These are phyloP conservation scores for Curvularia verruculosa DNA, from an alignment of 2,329 filamentous ascomycete species.

Conservation along the genomic window DNA sequence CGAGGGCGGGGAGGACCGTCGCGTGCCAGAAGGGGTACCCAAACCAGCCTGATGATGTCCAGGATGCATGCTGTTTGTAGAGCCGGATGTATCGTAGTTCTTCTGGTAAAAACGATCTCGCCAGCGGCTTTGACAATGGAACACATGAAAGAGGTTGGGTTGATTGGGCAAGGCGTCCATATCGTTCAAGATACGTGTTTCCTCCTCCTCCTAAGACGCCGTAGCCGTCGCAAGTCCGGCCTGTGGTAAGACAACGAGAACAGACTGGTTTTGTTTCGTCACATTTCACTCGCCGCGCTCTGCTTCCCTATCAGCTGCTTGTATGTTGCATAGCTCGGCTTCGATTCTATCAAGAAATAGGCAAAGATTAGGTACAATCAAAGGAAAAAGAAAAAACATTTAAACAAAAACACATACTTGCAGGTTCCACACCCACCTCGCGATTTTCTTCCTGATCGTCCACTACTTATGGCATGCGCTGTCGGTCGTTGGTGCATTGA, in stretches of 20 bases:
- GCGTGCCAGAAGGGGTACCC: constrained; percentile 47
- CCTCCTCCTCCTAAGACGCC: constrained; percentile 52
- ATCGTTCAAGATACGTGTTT: constrained; percentile 16
- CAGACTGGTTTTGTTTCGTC: constrained; percentile 51
- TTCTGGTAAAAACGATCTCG: not conserved
- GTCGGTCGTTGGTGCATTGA: not conserved
- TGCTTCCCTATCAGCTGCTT: constrained; percentile 3
- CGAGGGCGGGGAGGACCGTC: constrained; percentile 49
- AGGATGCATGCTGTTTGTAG: constrained; percentile 5
- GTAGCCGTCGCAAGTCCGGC: constrained; percentile 52
- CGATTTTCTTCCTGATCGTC: constrained; percentile 6
- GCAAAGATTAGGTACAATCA: no score
- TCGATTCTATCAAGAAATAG: not conserved
- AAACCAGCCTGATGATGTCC: constrained; percentile 15
- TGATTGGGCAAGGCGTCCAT: not conserved
- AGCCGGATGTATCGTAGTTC: constrained; percentile 11
- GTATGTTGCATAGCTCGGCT: not conserved
- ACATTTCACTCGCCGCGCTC: constrained; percentile 40
- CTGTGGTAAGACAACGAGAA: constrained; percentile 44
- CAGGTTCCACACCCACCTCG: constrained; percentile 14
- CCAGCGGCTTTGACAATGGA: not conserved
- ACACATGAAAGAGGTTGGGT: not conserved
- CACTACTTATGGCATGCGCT: not conserved
- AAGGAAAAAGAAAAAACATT: not conserved
- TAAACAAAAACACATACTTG: constrained; percentile 7